Conservation (phyloP, 306 rosid genomes). For the Malus sylvestris region DNA sequence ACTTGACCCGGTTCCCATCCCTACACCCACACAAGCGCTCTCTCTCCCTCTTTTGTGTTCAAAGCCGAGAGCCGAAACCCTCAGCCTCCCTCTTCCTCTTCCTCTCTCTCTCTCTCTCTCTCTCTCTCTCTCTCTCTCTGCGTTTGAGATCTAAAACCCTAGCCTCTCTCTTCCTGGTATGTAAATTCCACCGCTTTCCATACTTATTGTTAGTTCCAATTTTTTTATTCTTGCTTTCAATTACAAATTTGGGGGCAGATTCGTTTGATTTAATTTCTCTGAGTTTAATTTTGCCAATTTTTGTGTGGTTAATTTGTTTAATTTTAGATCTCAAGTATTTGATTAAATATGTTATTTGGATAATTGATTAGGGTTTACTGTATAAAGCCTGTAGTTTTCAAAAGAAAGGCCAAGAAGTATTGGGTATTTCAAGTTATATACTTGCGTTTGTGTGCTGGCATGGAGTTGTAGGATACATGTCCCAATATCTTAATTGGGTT, state of each 20-base stretch:
- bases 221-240: not conserved
- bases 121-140: not conserved
- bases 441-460: not conserved
- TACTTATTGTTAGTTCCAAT: not conserved
- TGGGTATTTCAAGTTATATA: not conserved
- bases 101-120: not conserved
- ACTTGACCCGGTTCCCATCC: constrained; percentile 12
- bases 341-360: not conserved
- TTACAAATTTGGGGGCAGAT: not conserved
- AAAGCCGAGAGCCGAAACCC: not conserved
- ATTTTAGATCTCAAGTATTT: not conserved
- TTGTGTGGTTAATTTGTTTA: not conserved
- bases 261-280: not conserved
- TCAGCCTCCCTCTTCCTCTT: not conserved
- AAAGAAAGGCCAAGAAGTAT: not conserved
- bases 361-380: not conserved
- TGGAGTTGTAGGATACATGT: not conserved
- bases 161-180: not conserved
- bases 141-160: constrained; percentile 7
- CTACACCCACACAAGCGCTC: not conserved
- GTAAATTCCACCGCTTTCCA: not conserved
- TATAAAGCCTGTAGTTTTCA: not conserved
- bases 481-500: not conserved
- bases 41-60: not conserved
- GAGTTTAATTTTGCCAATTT: not conserved